Base-by-base conservation (phyloP, 305 asterid species). In the Solanum hybrid region DNA sequence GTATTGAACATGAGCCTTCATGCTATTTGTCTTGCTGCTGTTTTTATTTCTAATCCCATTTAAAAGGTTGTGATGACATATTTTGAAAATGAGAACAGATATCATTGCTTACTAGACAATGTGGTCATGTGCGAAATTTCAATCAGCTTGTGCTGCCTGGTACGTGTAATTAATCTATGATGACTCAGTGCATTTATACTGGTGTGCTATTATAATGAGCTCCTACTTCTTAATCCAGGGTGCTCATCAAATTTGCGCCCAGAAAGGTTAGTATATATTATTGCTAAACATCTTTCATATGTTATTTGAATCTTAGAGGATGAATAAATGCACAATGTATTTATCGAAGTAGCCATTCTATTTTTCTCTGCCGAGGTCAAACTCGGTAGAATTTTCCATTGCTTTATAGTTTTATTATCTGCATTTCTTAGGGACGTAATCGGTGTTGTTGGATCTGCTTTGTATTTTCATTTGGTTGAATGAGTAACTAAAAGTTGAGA, bases 181-280 rank as follows among this genome's bases (percentile, higher is more conserved):
- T 9, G 17, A 31, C 7, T 51, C 7, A 20, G 24, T 46, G 24
- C 16, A 40, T 40, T 56, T 31, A 14, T 56, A 12, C 73, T 80
- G 29, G 71, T 76, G 37, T 85, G 34, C 40, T 13, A 11, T 17
- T 81, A 69, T 87, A 72, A 86, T 37, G 88, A 73, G 42, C 76
- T 17, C 26, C 29, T 85, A 20, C 35, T 80, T 89, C 35, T 88
- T 89, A 71, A 85, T 85, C 34, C 93, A 96, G 98, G 98, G 75
- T 89, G 89, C 90, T 79, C 94, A 42, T 88, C 75, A 88, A 91
- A 85, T 91, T 77, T 91, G 89, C 69, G 69, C 87, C 89, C 93
- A 4, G 87, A 91, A 91, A 94, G 99, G 99, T 97, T 79, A 88
- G 97, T 90, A 66, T 89, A 42, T 89, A 80, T 87, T 79, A 82